phyloP scores from a whole-genome alignment of 371 early-diverging fungal species.

The Choanephora cucurbitarum region DNA sequence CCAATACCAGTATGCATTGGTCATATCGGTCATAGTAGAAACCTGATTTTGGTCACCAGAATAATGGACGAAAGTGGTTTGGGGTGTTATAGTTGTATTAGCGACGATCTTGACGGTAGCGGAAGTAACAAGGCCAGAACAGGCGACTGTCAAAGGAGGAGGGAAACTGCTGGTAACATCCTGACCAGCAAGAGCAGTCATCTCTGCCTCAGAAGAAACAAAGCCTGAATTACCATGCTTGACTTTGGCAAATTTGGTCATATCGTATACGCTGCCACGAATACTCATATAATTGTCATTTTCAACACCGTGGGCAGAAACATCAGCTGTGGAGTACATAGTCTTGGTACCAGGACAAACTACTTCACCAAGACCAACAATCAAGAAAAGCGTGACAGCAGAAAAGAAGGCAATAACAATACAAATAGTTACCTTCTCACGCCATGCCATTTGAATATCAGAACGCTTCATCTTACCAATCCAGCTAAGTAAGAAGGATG shows the following conservation, averaged over 20 bases:
- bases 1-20: slow-evolving; percentile 55
- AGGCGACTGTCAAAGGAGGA: slow-evolving; percentile 62
- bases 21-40: neutral
- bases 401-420: slow-evolving; percentile 79
- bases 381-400: slow-evolving; percentile 77
- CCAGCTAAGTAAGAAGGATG: slow-evolving; percentile 54
- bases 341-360: slow-evolving; percentile 77
- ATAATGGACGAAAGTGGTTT: slow-evolving; percentile 25
- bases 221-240: slow-evolving; percentile 39
- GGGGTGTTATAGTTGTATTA: slow-evolving; percentile 16
- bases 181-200: slow-evolving; percentile 61
- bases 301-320: slow-evolving; percentile 30
- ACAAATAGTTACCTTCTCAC: slow-evolving; percentile 91
- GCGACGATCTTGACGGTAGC: slow-evolving; percentile 24
- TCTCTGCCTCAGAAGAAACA: slow-evolving; percentile 43
- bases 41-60: slow-evolving; percentile 25
- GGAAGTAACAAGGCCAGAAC: slow-evolving; percentile 45
- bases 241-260: slow-evolving; percentile 60
- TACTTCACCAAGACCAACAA: slow-evolving; percentile 79
- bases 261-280: slow-evolving; percentile 66
- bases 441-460: slow-evolving; percentile 92
- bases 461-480: slow-evolving; percentile 72
- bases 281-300: slow-evolving; percentile 58
- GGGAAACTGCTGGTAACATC: slow-evolving; percentile 69
- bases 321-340: slow-evolving; percentile 53